phyloP scores from a whole-genome alignment of 768 basidiomycete species.

The Russula sp. region DNA sequence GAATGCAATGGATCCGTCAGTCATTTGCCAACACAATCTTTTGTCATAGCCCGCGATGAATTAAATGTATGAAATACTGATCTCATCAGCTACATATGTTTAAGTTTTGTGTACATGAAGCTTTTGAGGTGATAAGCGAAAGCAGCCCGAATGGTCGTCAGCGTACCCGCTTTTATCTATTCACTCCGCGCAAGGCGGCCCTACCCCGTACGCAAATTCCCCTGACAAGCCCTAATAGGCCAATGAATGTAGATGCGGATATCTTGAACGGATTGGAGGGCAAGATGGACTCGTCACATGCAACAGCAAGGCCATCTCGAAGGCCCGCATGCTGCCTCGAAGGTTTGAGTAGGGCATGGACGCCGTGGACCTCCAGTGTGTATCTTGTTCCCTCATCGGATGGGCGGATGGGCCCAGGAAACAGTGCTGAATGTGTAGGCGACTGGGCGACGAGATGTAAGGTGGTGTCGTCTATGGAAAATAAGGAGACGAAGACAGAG shows the following conservation, averaged over 20 bases:
- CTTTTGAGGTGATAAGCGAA: background rate
- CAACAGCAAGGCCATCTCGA: slow-evolving; percentile 11
- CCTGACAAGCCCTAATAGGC: slow-evolving; percentile 3
- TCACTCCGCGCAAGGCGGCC: background rate
- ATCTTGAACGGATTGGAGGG: slow-evolving; percentile 1
- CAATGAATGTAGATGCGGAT: background rate
- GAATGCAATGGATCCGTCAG: background rate
- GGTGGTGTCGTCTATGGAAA: slow-evolving; percentile 13
- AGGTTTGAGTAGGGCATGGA: slow-evolving; percentile 4
- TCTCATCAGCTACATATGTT: background rate
- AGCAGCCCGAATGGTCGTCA: background rate
- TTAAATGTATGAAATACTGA: background rate
- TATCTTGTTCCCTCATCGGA: background rate
- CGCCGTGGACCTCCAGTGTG: background rate
- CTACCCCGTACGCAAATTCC: slow-evolving; percentile 1
- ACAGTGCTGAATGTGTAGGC: slow-evolving; percentile 1
- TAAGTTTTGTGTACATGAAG: background rate
- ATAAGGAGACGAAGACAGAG: background rate
- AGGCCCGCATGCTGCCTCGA: background rate
- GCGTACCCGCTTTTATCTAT: background rate
- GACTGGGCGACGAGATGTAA: slow-evolving; percentile 6
- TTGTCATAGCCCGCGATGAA: background rate
- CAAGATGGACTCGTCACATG: slow-evolving; percentile 3
- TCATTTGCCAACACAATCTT: background rate
- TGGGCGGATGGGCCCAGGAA: slow-evolving; percentile 7